Conservation (phyloP, 2,329 filamentous ascomycete species). For the Alternaria sp. region DNA sequence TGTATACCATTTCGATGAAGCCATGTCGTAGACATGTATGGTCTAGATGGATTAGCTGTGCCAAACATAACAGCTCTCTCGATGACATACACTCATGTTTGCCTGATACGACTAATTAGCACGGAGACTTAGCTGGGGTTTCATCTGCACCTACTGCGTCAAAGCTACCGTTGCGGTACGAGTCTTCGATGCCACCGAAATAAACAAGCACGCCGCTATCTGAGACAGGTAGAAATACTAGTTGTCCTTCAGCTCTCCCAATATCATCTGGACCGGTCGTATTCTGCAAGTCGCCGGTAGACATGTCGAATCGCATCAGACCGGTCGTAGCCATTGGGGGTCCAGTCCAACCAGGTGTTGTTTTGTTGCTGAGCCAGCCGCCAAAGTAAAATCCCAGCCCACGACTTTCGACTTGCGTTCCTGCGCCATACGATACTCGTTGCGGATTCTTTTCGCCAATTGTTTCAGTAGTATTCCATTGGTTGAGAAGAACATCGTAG, state of each 20-base stretch:
- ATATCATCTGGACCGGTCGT: constrained; percentile 59
- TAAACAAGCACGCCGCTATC: constrained; percentile 66
- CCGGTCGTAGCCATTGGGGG: constrained; percentile 57
- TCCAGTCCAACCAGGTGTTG: constrained; percentile 59
- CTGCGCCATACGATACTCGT: constrained; percentile 63
- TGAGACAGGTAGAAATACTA: constrained; percentile 66
- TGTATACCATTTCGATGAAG: constrained; percentile 65
- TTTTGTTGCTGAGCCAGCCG: constrained; percentile 65
- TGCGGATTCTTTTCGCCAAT: constrained; percentile 47
- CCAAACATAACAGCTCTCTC: constrained; percentile 25
- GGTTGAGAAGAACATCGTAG: constrained; percentile 64
- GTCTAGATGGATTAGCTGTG: constrained; percentile 38
- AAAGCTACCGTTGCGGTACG: constrained; percentile 56
- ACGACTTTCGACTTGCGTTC: constrained; percentile 60
- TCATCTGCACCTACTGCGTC: constrained; percentile 29
- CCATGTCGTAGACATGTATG: constrained; percentile 67
- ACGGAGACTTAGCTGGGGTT: background rate
- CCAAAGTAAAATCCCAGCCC: constrained; percentile 68
- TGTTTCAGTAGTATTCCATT: constrained; percentile 60
- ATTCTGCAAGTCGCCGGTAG: constrained; percentile 59
- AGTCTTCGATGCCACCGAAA: constrained; percentile 64
- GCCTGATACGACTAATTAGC: constrained; percentile 23
- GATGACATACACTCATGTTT: constrained; percentile 43
- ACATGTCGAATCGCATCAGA: constrained; percentile 65
- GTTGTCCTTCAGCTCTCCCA: constrained; percentile 64